Evolutionary conservation across 2,329 filamentous ascomycete species (phyloP).

Genomic region (Xylariaceae sp.): DNA sequence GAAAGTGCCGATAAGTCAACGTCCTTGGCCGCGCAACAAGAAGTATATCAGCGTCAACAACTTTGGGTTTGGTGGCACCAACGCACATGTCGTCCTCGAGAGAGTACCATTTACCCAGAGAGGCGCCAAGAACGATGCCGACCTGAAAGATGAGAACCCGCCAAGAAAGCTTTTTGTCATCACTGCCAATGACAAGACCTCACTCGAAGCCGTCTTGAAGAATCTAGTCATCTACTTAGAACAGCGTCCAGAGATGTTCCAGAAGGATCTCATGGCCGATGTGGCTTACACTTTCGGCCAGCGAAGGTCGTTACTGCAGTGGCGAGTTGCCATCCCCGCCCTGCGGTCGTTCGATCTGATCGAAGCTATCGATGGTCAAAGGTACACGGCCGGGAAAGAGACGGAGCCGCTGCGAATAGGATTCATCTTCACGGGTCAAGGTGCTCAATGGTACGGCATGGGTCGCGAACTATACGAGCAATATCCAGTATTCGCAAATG

Average conservation of each 20-base stretch:
- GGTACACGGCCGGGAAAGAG: constrained; percentile 32
- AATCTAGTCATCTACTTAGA: constrained; percentile 37
- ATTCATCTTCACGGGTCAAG: constrained; percentile 40
- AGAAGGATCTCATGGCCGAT: constrained; percentile 39
- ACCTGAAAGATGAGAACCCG: constrained; percentile 24
- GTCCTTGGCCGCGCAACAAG: constrained; percentile 42
- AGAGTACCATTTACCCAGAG: constrained; percentile 31
- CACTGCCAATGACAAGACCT: constrained; percentile 36
- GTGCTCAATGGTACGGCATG: constrained; percentile 38
- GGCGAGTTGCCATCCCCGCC: constrained; percentile 39
- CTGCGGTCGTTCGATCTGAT: constrained; percentile 41
- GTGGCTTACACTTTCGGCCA: constrained; percentile 45
- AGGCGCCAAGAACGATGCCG: constrained; percentile 27
- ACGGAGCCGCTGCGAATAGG: constrained; percentile 31
- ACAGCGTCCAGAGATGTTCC: constrained; percentile 39
- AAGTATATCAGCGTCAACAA: constrained; percentile 40
- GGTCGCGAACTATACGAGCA: constrained; percentile 35
- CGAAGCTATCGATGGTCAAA: constrained; percentile 37
- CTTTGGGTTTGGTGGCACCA: constrained; percentile 28
- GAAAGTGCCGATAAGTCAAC: constrained; percentile 19
- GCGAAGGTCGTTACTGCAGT: constrained; percentile 39
- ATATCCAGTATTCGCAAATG: constrained; percentile 31
- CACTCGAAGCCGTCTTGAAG: constrained; percentile 33
- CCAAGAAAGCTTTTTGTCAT: constrained; percentile 38
- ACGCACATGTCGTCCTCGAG: constrained; percentile 26